Base-by-base conservation (phyloP, 2,329 filamentous ascomycete species). In the Dactylellina parvicollis region DNA sequence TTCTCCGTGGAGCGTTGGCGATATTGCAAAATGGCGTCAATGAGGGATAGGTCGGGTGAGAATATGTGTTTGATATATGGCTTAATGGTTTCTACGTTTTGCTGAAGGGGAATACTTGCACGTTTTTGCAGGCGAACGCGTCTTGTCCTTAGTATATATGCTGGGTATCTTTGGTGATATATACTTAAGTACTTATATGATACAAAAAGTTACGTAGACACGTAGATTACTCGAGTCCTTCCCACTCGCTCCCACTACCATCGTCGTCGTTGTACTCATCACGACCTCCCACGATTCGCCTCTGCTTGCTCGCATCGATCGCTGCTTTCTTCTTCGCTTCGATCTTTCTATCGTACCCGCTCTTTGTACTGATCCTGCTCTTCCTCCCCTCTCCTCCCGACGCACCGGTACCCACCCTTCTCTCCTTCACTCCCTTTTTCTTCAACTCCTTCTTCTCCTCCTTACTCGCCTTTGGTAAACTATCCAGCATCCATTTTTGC, bases 401-500 rank as follows among this genome's bases (percentile, higher is more conserved):
- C 18, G 72, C 76, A 28, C 56, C 54, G 4, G 47, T 60, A 8
- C 57, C 52, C 12, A 52, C 40, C 14, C 70, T 50, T 20, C 70
- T 55, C 28, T 77, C 77, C 24, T 75, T 75, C 16, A 80, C 81
- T 18, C 79, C 78, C 69, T 82, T 83, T 73, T 82, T 82, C 84
- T 92, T 96, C 76, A 99, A 81, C 79, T 88, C 88, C 84, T 94
- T 89, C 83, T 90, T 91, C 74, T 93, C 90, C 55, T 89, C 87
- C 84, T 97, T 98, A 77, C 84, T 89, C 18, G 95, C 87, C 75
- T 89, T 89, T 0, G 95, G 95, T 75, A 99, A 83, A 1, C 92
- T 89, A 79, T 96, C 91, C 3, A 98, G 84, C 56, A 99, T 83
- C 93, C 94, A 98, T 80, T 90, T 89, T 78, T 92, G 88, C 26